Evolutionary conservation across 2,329 filamentous ascomycete genomes (phyloP).

Genomic region (Exophiala phaeomuriformis): DNA sequence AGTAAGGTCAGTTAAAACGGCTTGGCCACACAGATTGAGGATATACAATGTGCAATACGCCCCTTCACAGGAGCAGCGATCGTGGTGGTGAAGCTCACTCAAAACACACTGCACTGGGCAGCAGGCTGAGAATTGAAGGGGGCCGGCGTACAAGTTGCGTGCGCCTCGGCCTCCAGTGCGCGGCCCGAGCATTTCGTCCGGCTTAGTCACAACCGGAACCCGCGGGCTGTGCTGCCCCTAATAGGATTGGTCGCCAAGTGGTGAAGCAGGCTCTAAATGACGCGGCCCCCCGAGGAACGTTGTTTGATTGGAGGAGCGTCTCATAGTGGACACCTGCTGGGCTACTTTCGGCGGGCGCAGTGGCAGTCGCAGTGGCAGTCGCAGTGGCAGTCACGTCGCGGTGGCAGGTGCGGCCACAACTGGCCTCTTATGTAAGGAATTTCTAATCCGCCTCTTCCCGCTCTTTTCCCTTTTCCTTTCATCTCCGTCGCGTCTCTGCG

Average conservation of each 20-base stretch:
- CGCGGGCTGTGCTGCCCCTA: background rate
- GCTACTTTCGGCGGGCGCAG: background rate
- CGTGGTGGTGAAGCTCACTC: no score
- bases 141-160: no score
- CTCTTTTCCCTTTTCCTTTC: constrained; percentile 6
- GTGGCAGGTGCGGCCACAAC: background rate
- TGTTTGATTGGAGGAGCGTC: background rate
- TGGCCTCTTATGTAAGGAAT: constrained; percentile 21
- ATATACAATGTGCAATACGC: no score
- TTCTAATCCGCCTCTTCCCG: constrained; percentile 16
- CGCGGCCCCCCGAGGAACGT: background rate
- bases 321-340: background rate
- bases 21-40: no score
- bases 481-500: background rate
- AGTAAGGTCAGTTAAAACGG: no score
- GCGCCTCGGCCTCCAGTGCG: no score
- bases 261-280: background rate
- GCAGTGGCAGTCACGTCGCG: background rate
- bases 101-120: no score
- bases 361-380: no score
- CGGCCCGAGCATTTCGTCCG: background rate
- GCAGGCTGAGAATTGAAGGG: no score
- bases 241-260: background rate
- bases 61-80: no score
- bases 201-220: background rate